phyloP scores from a whole-genome alignment of 164 flowering plant genomes.

The Piper longum region DNA sequence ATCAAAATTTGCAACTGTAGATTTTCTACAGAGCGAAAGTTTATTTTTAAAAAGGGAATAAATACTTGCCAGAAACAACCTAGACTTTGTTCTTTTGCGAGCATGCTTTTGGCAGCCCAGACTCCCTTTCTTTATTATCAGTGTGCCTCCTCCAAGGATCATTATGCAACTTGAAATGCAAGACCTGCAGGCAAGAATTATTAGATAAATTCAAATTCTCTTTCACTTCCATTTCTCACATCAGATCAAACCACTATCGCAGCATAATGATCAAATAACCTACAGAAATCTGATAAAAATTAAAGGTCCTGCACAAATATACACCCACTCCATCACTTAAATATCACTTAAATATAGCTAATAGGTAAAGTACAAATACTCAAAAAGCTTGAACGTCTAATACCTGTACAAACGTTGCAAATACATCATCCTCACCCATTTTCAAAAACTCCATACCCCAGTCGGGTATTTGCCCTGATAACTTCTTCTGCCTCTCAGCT shows the following conservation, averaged over 20 bases:
- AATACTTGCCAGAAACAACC: not conserved
- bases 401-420: conserved; percentile 88
- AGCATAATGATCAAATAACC: not conserved
- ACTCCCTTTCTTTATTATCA: conserved; percentile 29
- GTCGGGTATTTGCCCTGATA: conserved; percentile 37
- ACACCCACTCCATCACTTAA: not conserved
- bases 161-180: conserved; percentile 81
- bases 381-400: not conserved
- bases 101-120: conserved; percentile 59
- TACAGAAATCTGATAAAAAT: too few relatives aligned
- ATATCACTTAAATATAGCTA: not conserved
- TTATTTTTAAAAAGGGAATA: too few relatives aligned
- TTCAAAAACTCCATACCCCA: conserved; percentile 58
- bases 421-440: conserved; percentile 66
- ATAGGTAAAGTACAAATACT: not conserved
- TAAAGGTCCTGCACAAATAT: too few relatives aligned
- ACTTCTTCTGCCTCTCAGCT: conserved; percentile 65
- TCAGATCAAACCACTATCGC: too few relatives aligned
- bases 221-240: not conserved
- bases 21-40: not conserved
- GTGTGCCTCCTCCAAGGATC: conserved; percentile 73
- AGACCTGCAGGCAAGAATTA: conserved; percentile 25
- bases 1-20: not conserved
- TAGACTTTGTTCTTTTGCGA: conserved; percentile 8
- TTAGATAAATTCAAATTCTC: not conserved